A percentile compares a stretch with the other conserved stretches of the same genome.
Conservation (phyloP, 2,329 filamentous ascomycete species). For the Huntiella savannae region DNA sequence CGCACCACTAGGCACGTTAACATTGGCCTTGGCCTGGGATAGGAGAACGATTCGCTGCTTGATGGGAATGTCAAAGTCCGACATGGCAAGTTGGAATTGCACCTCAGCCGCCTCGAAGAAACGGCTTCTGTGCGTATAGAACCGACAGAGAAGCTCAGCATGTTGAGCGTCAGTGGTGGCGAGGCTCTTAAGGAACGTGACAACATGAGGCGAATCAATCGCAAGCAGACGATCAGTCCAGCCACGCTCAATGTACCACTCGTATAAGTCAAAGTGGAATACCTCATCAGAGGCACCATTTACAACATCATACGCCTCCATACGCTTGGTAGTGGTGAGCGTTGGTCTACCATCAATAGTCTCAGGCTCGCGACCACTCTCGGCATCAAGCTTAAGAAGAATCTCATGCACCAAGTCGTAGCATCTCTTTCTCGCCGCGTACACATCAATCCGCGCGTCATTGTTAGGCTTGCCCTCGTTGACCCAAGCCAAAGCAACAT, state of each 20-base stretch:
- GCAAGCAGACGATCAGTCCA: constrained; percentile 73
- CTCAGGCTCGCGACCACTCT: constrained; percentile 48
- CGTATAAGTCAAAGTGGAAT: constrained; percentile 91
- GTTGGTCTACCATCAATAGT: constrained; percentile 62
- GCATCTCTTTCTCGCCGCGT: constrained; percentile 53
- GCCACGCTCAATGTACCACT: constrained; percentile 81
- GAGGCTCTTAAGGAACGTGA: constrained; percentile 66
- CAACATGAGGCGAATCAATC: constrained; percentile 68
- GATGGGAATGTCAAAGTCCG: constrained; percentile 60
- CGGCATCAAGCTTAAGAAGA: constrained; percentile 56
- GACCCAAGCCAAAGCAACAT: constrained; percentile 68
- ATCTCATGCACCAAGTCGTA: constrained; percentile 80
- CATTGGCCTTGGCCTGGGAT: constrained; percentile 79
- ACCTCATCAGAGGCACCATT: constrained; percentile 78
- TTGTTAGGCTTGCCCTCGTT: constrained; percentile 57
- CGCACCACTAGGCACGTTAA: constrained; percentile 61
- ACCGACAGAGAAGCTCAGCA: constrained; percentile 81
- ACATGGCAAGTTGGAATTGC: constrained; percentile 65
- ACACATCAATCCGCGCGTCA: constrained; percentile 51
- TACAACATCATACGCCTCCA: constrained; percentile 80
- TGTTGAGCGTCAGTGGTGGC: constrained; percentile 54
- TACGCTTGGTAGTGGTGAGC: constrained; percentile 54
- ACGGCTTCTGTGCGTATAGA: constrained; percentile 66
- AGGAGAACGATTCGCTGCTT: constrained; percentile 78
- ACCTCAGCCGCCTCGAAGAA: constrained; percentile 80